Conservation (phyloP, 306 rosid species). For the Vigna unguiculata region DNA sequence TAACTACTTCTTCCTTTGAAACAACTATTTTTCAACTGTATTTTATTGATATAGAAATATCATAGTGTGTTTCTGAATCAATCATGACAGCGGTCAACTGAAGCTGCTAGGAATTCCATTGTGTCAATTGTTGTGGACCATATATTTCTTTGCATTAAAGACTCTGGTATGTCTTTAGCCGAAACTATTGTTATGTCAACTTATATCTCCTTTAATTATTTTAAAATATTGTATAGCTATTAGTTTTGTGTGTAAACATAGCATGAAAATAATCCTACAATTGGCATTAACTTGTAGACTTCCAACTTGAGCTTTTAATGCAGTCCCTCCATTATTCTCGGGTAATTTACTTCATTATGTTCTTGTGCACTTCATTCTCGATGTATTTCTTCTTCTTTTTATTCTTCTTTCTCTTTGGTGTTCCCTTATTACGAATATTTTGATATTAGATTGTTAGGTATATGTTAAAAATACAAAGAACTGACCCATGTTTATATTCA, state of each 20-base stretch:
- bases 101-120: constrained; percentile 85
- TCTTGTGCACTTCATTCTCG: no score
- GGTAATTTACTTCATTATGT: constrained; percentile 56
- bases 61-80: constrained; percentile 35
- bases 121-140: constrained; percentile 92
- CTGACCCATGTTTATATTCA: constrained; percentile 1
- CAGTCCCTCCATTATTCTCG: constrained; percentile 93
- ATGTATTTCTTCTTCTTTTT: no score
- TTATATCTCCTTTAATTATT: constrained; percentile 26
- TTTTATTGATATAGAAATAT: constrained; percentile 29
- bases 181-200: constrained; percentile 19
- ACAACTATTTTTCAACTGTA: constrained; percentile 23
- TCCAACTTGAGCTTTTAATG: constrained; percentile 94
- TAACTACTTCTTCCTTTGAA: constrained; percentile 38
- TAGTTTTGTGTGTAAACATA: constrained; percentile 9
- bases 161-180: constrained; percentile 67
- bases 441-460: constrained; percentile 28
- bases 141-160: constrained; percentile 92
- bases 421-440: constrained; percentile 21
- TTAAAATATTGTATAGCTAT: constrained; percentile 9
- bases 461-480: constrained; percentile 19
- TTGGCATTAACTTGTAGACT: constrained; percentile 71
- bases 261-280: constrained; percentile 43
- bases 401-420: no score
- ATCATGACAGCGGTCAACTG: constrained; percentile 75